Evolutionary conservation across 2,329 filamentous ascomycete genomes (phyloP).

Genomic region (Beauveria rudraprayagi): DNA sequence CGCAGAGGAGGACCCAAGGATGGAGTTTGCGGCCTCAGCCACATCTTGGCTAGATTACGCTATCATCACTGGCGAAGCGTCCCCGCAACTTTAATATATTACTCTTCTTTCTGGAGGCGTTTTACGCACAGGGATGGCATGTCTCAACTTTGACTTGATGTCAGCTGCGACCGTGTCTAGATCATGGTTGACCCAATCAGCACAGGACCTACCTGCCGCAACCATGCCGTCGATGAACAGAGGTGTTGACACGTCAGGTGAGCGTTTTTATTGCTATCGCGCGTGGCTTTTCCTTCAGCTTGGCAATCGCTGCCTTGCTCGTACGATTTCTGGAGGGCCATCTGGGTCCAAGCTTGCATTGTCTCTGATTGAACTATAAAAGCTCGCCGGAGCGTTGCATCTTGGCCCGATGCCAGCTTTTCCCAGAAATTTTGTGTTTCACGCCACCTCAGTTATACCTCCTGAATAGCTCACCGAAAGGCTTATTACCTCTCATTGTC

Average conservation of each 20-base stretch:
- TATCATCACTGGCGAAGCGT: neutral
- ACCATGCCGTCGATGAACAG: neutral
- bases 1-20: neutral
- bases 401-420: too few species aligned
- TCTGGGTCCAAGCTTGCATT: neutral
- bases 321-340: neutral
- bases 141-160: neutral
- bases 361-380: neutral
- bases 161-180: neutral
- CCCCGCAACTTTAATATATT: neutral
- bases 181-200: neutral
- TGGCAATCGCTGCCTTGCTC: neutral
- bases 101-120: neutral
- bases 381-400: neutral
- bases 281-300: neutral
- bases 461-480: neutral
- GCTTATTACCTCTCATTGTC: neutral
- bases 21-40: neutral
- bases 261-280: too few species aligned
- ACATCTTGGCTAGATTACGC: neutral
- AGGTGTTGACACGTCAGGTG: too few species aligned
- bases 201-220: neutral
- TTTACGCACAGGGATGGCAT: neutral
- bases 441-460: too few species aligned
- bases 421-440: neutral